Conservation (phyloP, 2,329 filamentous ascomycete species). For the Rhytidhysteron rufulum region DNA sequence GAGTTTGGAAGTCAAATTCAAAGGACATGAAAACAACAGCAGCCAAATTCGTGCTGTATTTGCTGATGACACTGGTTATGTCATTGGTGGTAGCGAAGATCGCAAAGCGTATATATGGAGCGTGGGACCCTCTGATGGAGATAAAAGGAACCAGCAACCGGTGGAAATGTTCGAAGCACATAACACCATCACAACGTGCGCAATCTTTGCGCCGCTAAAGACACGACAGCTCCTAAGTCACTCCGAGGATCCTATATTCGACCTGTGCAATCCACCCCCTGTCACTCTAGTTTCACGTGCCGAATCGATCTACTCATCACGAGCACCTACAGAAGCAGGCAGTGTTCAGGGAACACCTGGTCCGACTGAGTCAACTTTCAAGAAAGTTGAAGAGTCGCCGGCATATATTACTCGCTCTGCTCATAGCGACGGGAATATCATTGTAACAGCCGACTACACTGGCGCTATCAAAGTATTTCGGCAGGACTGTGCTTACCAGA, state of each 20-base stretch:
- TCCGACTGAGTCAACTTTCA: slow-evolving; percentile 30
- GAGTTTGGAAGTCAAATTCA: slow-evolving; percentile 81
- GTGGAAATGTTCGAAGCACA: slow-evolving; percentile 91
- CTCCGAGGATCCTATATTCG: slow-evolving; percentile 90
- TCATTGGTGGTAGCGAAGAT: slow-evolving; percentile 93
- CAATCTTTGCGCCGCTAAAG: slow-evolving; percentile 75
- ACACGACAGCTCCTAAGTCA: slow-evolving; percentile 73
- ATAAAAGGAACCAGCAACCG: slow-evolving; percentile 73
- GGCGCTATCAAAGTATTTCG: slow-evolving; percentile 92
- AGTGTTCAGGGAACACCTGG: slow-evolving; percentile 30
- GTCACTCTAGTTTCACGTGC: slow-evolving; percentile 74
- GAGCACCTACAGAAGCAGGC: slow-evolving; percentile 42
- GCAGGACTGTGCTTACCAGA: slow-evolving; percentile 84
- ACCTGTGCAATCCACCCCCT: slow-evolving; percentile 91
- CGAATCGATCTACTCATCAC: slow-evolving; percentile 55
- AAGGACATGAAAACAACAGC: slow-evolving; percentile 83
- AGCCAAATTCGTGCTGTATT: slow-evolving; percentile 89
- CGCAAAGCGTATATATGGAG: slow-evolving; percentile 89
- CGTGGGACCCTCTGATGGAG: slow-evolving; percentile 54
- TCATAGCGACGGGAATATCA: slow-evolving; percentile 81
- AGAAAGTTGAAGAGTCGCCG: slow-evolving; percentile 60
- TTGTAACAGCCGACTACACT: slow-evolving; percentile 83
- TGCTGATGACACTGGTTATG: slow-evolving; percentile 78
- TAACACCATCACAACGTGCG: slow-evolving; percentile 82
- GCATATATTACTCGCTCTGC: slow-evolving; percentile 71